Evolutionary conservation across 257 asterid genomes (phyloP).

Genomic region (Solanum acaule): DNA sequence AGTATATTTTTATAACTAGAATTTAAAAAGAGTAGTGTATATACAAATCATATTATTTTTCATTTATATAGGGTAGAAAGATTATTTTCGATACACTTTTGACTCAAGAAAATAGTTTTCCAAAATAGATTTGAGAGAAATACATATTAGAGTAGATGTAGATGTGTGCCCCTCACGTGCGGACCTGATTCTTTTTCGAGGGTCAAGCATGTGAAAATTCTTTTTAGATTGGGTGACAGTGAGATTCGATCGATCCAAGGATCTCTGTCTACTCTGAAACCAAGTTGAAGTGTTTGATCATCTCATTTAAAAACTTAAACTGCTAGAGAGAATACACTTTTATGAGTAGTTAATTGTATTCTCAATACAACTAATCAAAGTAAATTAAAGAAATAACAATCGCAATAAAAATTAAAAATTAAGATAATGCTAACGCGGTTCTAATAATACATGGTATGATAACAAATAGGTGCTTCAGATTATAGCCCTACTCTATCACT

Average conservation of each 20-base stretch:
- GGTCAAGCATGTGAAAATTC: background rate
- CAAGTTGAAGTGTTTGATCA: fast-evolving
- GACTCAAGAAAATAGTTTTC: fast-evolving
- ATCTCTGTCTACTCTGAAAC: fast-evolving
- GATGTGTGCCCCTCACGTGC: background rate
- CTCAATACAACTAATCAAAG: background rate
- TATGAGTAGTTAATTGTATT: no score
- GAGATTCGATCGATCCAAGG: no score
- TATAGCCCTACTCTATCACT: no score
- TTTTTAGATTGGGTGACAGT: fast-evolving
- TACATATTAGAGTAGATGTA: background rate
- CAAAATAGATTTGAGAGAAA: background rate
- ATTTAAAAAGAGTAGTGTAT: fast-evolving
- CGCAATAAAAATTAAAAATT: no score
- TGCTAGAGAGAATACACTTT: background rate
- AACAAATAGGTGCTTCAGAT: background rate
- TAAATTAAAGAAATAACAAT: background rate
- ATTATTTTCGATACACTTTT: background rate
- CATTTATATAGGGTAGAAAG: fast-evolving
- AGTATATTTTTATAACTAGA: background rate
- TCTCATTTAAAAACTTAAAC: no score
- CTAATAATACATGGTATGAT: background rate
- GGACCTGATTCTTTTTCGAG: fast-evolving
- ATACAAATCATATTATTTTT: fast-evolving
- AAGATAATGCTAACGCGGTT: no score